Percentiles rank a stretch among this genome's conserved stretches.
Evolutionary conservation across 768 basidiomycete genomes (phyloP).

Genomic region (Kwoniella sp.): DNA sequence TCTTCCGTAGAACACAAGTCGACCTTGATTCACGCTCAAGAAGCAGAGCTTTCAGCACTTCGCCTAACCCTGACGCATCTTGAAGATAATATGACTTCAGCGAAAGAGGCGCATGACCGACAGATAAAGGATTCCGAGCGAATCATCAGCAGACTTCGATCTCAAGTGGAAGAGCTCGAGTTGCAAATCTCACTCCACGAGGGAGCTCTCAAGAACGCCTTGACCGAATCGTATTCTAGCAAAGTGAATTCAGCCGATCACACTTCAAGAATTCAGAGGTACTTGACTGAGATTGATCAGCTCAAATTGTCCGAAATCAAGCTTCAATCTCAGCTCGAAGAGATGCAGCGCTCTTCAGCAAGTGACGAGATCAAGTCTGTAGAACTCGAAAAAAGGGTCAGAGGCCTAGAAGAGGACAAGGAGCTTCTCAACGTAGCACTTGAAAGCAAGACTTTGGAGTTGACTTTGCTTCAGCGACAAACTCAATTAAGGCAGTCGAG

Average conservation of each 20-base stretch:
- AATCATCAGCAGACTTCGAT: slow-evolving; percentile 7
- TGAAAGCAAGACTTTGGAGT: slow-evolving; percentile 23
- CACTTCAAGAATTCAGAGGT: slow-evolving; percentile 29
- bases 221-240: slow-evolving; percentile 30
- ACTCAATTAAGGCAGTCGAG: neutral
- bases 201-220: slow-evolving; percentile 9
- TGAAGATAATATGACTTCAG: slow-evolving; percentile 12
- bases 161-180: slow-evolving; percentile 16
- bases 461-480: slow-evolving; percentile 15
- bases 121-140: slow-evolving; percentile 25
- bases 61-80: slow-evolving; percentile 5
- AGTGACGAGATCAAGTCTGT: slow-evolving; percentile 3
- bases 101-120: slow-evolving; percentile 3
- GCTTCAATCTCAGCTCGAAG: slow-evolving; percentile 15
- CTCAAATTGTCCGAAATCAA: slow-evolving; percentile 35
- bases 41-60: slow-evolving; percentile 25
- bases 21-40: slow-evolving; percentile 22
- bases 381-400: slow-evolving; percentile 15
- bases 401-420: slow-evolving; percentile 25
- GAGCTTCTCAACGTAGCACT: slow-evolving; percentile 29
- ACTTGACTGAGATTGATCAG: slow-evolving; percentile 39
- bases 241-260: slow-evolving; percentile 23
- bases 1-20: slow-evolving; percentile 9
- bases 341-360: neutral
- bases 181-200: slow-evolving; percentile 17